Evolutionary conservation across 1,284 basidiomycete genomes (phyloP).

Genomic region (Puccinia novopanici): DNA sequence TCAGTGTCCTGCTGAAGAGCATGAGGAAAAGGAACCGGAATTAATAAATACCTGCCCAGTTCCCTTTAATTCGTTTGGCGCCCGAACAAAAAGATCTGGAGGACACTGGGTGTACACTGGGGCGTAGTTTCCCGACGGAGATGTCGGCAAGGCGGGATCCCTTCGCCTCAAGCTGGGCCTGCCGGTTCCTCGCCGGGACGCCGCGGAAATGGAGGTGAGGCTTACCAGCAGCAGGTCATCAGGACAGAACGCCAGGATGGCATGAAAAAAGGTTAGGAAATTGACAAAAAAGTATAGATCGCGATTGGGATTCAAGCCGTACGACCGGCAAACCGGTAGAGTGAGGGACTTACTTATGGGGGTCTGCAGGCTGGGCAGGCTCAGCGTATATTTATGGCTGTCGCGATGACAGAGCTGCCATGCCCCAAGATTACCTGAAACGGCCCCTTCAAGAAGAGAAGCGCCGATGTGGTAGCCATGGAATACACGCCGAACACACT

Average conservation of each 20-base stretch:
- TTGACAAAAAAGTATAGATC: background rate
- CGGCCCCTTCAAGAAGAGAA: too few species aligned
- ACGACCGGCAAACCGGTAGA: too few species aligned
- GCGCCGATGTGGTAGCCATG: too few species aligned
- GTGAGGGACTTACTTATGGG: too few species aligned
- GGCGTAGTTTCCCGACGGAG: slow-evolving; percentile 44
- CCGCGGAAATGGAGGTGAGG: slow-evolving; percentile 3
- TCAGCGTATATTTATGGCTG: too few species aligned
- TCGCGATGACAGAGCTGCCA: too few species aligned
- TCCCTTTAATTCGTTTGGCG: background rate
- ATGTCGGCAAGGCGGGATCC: slow-evolving; percentile 21
- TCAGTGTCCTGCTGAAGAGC: background rate
- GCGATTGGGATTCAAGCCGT: background rate
- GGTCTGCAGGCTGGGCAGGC: too few species aligned
- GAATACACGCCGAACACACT: too few species aligned
- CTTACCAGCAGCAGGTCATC: background rate
- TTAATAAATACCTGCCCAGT: background rate
- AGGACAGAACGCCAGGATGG: background rate
- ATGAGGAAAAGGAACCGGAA: too few species aligned
- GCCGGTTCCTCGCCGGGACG: background rate
- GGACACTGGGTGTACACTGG: slow-evolving; percentile 30
- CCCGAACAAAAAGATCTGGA: slow-evolving; percentile 17
- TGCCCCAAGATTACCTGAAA: too few species aligned
- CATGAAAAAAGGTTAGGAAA: background rate
- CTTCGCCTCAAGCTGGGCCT: background rate